These are phyloP conservation scores for Ichthyophthirius multifiliis DNA, from an alignment of 169 alveolate species.

Conservation along the genomic window DNA sequence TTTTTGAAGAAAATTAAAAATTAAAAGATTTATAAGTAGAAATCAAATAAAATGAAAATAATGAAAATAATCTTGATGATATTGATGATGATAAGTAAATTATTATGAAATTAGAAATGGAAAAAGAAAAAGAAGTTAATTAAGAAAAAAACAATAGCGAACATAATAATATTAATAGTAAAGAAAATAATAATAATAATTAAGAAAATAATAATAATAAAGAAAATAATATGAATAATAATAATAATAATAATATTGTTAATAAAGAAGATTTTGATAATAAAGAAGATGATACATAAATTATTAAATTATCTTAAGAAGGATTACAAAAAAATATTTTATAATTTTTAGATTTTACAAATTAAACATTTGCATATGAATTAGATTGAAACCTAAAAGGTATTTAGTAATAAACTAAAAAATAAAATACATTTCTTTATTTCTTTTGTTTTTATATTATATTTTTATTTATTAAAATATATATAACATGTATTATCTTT, in stretches of 20 bases:
- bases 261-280: background rate
- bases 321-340: conserved; percentile 1
- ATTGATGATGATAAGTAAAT: background rate
- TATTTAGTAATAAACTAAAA: too few species aligned
- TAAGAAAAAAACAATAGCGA: background rate
- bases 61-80: background rate
- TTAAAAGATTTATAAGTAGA: background rate
- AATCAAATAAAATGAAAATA: background rate
- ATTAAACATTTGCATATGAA: background rate
- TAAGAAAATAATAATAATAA: background rate
- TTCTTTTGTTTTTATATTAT: too few species aligned
- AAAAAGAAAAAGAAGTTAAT: background rate
- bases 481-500: too few species aligned
- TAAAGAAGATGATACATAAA: conserved; percentile 5
- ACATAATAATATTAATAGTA: background rate
- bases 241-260: background rate
- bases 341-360: conserved; percentile 4
- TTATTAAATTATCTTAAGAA: background rate
- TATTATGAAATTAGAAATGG: too few species aligned
- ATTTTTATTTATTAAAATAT: too few species aligned
- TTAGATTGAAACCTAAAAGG: conserved; percentile 11
- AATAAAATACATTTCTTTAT: too few species aligned
- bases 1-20: background rate
- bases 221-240: background rate
- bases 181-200: background rate